Base-by-base conservation (phyloP, 1,284 basidiomycete genomes). In the Papiliotrema nemorosa region DNA sequence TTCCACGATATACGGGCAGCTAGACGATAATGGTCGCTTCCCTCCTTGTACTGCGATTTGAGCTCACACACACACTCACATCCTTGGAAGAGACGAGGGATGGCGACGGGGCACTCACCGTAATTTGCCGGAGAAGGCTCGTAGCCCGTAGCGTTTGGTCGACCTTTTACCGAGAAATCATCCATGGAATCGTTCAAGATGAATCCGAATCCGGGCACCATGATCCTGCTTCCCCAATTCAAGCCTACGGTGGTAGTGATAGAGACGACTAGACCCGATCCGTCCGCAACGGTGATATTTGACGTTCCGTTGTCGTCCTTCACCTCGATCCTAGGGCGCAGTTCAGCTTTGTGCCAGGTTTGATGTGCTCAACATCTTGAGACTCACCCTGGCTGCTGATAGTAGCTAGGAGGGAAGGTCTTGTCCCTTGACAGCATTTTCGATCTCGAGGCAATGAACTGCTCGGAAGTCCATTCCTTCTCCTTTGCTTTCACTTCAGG, bases 101-200 rank as follows among this genome's bases (percentile, higher is more conserved):
- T 2, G 26, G 35, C 9, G 22, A 26, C 20, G 29, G 3, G 27
- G 13, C 5, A 27, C 42, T 13, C 20, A 25, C 37, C 60, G 29
- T 53, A 67, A 53, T 72, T 72, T 1, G 65, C 54, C 2, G 55
- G 49, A 18, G 59, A 57, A 0, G 67, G 69, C 36, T 64, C 63
- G 31, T 67, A 70, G 1, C 69, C 70, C 20, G 56, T 61, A 14
- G 54, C 57, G 48, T 72, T 70, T 1, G 59, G 46, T 41, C 55
- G 44, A 7, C 67, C 67, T 33, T 58, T 50, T 5, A 70, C 54
- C n/a, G 60, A 59, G 42, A 73, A 73, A 57, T 73, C 70, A 43
- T 69, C 65, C 57, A 70, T 62, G 3, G 55, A 57, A 50, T 69
- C 65, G 52, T 73, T 73, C 29, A 73, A 57, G 16, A 70, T 56